A percentile compares a stretch with the other conserved stretches of the same genome.
Evolutionary conservation across 805 yeast genomes (phyloP).

Genomic region (Lachancea sp.): DNA sequence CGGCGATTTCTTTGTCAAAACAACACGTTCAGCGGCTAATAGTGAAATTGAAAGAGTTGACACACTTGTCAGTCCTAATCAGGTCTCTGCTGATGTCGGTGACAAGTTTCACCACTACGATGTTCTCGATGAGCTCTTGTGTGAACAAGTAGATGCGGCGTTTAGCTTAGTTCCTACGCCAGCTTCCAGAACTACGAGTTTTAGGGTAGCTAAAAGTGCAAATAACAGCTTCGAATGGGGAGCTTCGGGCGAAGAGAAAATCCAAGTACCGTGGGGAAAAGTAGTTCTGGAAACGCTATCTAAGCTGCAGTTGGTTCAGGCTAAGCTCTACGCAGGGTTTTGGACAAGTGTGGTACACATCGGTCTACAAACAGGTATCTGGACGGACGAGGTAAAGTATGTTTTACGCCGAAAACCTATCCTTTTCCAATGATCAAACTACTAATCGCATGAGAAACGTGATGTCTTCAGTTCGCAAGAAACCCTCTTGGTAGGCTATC

Average conservation of each 20-base stretch:
- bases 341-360: slow-evolving; percentile 1
- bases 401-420: neutral
- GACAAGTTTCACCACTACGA: slow-evolving; percentile 6
- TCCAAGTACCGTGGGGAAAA: neutral
- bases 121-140: slow-evolving; percentile 6
- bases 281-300: neutral
- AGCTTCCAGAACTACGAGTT: neutral
- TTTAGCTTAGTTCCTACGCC: slow-evolving; percentile 6
- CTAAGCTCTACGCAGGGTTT: neutral
- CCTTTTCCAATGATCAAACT: no score
- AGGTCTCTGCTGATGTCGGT: neutral
- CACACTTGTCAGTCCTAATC: neutral
- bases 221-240: slow-evolving; percentile 5
- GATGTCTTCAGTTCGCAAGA: neutral
- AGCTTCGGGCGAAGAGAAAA: neutral
- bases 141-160: slow-evolving; percentile 6
- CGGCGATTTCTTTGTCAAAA: slow-evolving; percentile 7
- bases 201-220: neutral
- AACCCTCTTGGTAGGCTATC: no score
- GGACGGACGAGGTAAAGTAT: slow-evolving; percentile 4
- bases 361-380: neutral
- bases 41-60: neutral
- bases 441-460: neutral
- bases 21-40: slow-evolving; percentile 9
- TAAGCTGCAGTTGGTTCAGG: neutral